Conservation (phyloP, 1,284 basidiomycete species). For the Exobasidium cylindrosporum region DNA sequence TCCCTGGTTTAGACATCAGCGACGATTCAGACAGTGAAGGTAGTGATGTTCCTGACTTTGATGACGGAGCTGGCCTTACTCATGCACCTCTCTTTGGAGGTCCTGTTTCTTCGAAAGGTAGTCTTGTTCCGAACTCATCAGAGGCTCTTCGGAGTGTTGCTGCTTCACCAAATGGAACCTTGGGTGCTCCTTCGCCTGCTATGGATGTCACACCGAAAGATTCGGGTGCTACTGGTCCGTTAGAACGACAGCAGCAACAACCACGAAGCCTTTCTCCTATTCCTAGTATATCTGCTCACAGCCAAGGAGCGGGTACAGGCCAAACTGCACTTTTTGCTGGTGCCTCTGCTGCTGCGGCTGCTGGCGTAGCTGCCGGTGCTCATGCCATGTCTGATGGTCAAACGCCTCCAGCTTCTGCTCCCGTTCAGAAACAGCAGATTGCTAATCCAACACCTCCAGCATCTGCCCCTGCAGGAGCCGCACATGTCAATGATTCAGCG, state of each 20-base stretch:
- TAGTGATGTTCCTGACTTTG: slow-evolving; percentile 22
- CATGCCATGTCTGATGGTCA: slow-evolving; percentile 35
- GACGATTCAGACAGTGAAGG: slow-evolving; percentile 51
- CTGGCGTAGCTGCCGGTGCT: slow-evolving; percentile 18
- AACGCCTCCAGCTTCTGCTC: neutral
- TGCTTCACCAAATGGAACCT: neutral
- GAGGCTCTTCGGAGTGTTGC: slow-evolving; percentile 11
- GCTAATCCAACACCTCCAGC: neutral
- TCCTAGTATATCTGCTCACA: slow-evolving; percentile 11
- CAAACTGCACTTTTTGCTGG: slow-evolving; percentile 13
- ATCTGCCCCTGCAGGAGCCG: neutral
- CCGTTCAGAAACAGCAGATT: neutral
- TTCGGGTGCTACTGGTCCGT: neutral
- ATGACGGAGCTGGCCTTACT: slow-evolving; percentile 16
- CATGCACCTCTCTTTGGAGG: slow-evolving; percentile 44
- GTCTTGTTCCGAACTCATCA: slow-evolving; percentile 19
- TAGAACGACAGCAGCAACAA: neutral
- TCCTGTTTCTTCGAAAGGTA: slow-evolving; percentile 5
- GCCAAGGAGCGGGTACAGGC: slow-evolving; percentile 1
- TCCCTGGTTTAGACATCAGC: slow-evolving; percentile 49
- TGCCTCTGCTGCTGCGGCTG: slow-evolving; percentile 52
- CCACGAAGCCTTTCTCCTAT: slow-evolving; percentile 11
- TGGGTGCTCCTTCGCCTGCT: neutral
- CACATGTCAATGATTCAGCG: neutral
- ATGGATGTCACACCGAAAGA: neutral